These are phyloP conservation scores for Termitomyces sp. DNA, from an alignment of 768 basidiomycete genomes.

Conservation along the genomic window DNA sequence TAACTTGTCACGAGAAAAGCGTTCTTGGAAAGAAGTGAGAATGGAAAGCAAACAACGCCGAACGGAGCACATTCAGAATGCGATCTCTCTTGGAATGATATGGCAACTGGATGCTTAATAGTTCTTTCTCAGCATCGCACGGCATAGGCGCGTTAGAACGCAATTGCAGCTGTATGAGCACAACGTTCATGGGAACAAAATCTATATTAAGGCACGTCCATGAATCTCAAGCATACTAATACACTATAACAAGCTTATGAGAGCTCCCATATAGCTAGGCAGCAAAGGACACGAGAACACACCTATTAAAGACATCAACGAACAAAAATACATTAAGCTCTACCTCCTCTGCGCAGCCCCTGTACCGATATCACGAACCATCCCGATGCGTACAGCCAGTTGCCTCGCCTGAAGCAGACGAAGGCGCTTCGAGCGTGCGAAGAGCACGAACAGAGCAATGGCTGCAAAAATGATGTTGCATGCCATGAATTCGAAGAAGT, in stretches of 20 bases:
- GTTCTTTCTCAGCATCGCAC: not conserved
- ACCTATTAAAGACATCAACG: slow-evolving; percentile 10
- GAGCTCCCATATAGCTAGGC: not conserved
- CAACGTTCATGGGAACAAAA: not conserved
- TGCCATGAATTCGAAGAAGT: slow-evolving; percentile 89
- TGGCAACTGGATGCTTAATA: not conserved
- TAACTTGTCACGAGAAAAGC: not conserved
- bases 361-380: slow-evolving; percentile 40
- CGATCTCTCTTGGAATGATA: not conserved
- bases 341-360: slow-evolving; percentile 10
- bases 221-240: not conserved
- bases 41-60: not conserved
- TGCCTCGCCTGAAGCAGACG: slow-evolving; percentile 73
- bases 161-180: too few relatives aligned
- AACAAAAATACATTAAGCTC: not conserved
- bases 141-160: not conserved
- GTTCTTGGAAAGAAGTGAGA: not conserved
- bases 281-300: not conserved
- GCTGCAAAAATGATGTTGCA: slow-evolving; percentile 73
- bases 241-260: not conserved
- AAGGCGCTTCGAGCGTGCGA: slow-evolving; percentile 63
- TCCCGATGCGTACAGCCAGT: slow-evolving; percentile 82
- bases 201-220: not conserved
- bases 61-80: not conserved
- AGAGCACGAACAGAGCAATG: slow-evolving; percentile 58